A percentile compares a stretch with the other conserved stretches of the same genome.
Conservation (phyloP, 805 yeast genomes). For the Maudiozyma bulderi region DNA sequence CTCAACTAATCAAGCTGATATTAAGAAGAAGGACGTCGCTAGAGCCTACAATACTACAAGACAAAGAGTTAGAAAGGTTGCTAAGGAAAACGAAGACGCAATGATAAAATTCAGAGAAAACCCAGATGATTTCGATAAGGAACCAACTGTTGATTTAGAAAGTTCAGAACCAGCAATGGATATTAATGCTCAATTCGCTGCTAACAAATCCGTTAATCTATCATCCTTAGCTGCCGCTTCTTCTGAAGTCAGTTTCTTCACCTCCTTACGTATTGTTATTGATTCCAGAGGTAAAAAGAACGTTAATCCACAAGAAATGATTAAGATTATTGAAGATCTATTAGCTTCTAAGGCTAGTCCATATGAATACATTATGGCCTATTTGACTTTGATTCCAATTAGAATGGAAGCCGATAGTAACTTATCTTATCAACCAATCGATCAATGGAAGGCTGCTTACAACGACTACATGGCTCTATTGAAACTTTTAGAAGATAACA, state of each 20-base stretch:
- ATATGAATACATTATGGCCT: constrained; percentile 70
- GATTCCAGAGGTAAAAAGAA: constrained; percentile 95
- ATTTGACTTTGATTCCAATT: constrained; percentile 74
- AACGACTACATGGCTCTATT: constrained; percentile 55
- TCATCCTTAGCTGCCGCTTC: constrained; percentile 27
- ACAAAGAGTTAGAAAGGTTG: constrained; percentile 78
- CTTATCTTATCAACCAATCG: constrained; percentile 63
- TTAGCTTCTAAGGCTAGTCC: constrained; percentile 41
- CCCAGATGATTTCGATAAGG: constrained; percentile 67
- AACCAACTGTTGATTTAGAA: constrained; percentile 30
- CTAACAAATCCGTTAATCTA: constrained; percentile 21
- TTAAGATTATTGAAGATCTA: constrained; percentile 56
- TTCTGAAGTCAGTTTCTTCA: constrained; percentile 47
- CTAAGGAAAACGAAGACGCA: constrained; percentile 56
- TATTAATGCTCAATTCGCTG: constrained; percentile 25
- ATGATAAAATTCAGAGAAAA: constrained; percentile 51
- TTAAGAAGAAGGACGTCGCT: constrained; percentile 75
- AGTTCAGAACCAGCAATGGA: constrained; percentile 7
- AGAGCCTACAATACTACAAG: constrained; percentile 78
- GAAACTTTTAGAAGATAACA: constrained; percentile 55
- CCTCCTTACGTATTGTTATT: constrained; percentile 59
- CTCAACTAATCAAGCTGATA: constrained; percentile 44
- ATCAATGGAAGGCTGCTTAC: constrained; percentile 68
- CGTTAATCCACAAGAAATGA: constrained; percentile 74
- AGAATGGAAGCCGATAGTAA: constrained; percentile 73